These are phyloP conservation scores for Yamadazyma buinensis DNA, from an alignment of 1,139 yeast genomes.

Conservation along the genomic window DNA sequence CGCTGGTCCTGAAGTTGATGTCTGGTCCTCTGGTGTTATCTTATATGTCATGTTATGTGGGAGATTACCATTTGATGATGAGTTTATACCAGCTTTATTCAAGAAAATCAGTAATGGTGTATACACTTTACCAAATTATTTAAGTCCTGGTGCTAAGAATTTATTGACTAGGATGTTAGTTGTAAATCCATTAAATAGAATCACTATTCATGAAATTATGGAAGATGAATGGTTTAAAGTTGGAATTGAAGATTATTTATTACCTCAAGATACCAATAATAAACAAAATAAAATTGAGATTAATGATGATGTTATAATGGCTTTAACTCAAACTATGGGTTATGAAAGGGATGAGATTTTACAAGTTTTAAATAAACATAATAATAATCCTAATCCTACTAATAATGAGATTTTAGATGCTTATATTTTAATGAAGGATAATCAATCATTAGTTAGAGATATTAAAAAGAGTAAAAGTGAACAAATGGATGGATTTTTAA, in stretches of 20 bases:
- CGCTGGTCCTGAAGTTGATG: constrained; percentile 99
- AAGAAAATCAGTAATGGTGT: constrained; percentile 95
- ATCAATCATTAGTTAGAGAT: constrained; percentile 64
- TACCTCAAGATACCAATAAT: constrained; percentile 60
- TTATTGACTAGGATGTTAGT: constrained; percentile 89
- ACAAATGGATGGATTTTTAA: constrained; percentile 49
- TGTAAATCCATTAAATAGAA: constrained; percentile 93
- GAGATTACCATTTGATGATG: constrained; percentile 95
- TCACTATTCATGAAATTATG: constrained; percentile 90
- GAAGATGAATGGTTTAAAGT: constrained; percentile 95
- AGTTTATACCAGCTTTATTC: constrained; percentile 92
- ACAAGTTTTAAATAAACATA: constrained; percentile 56
- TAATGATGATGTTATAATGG: constrained; percentile 77
- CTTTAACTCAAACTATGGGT: constrained; percentile 87
- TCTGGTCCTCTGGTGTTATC: constrained; percentile 98
- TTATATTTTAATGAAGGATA: constrained; percentile 82
- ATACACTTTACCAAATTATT: constrained; percentile 84
- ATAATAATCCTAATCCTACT: constrained; percentile 15
- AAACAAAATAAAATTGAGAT: constrained; percentile 45
- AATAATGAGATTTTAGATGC: constrained; percentile 85
- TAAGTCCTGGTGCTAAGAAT: constrained; percentile 84
- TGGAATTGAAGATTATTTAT: constrained; percentile 75
- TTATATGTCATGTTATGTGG: constrained; percentile 97
- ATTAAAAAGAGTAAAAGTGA: constrained; percentile 53
- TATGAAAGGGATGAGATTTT: constrained; percentile 84